A percentile compares a stretch with the other conserved stretches of the same genome.
Evolutionary conservation across 1,139 yeast species (phyloP).

Genomic region (Keqinozyma sinolaborantium): DNA sequence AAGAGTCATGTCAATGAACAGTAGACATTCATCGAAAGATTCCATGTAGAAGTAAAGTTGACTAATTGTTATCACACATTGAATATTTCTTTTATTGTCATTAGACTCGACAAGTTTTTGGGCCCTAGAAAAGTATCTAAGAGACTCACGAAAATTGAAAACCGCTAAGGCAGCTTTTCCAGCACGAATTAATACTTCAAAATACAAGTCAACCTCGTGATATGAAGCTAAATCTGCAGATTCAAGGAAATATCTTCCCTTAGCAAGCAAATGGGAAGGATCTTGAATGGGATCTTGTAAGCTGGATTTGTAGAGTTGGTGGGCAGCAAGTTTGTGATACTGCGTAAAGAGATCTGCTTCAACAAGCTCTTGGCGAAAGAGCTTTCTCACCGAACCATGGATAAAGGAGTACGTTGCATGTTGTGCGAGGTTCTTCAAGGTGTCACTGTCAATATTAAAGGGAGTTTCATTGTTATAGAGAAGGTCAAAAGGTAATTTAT

Average conservation of each 20-base stretch:
- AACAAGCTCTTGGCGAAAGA: slow-evolving; percentile 22
- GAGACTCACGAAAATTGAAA: slow-evolving; percentile 27
- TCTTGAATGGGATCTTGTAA: slow-evolving; percentile 13
- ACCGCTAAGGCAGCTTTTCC: slow-evolving; percentile 35
- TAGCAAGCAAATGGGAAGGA: slow-evolving; percentile 22
- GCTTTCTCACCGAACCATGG: slow-evolving; percentile 33
- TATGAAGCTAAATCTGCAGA: slow-evolving; percentile 23
- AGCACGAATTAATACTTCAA: slow-evolving; percentile 31
- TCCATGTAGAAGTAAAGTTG: slow-evolving; percentile 26
- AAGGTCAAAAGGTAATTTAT: slow-evolving; percentile 47
- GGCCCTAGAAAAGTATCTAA: slow-evolving; percentile 28
- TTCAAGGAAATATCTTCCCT: slow-evolving; percentile 31
- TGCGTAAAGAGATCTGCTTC: slow-evolving; percentile 22
- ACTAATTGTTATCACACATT: slow-evolving; percentile 28
- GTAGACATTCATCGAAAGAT: slow-evolving; percentile 26
- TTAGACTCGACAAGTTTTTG: slow-evolving; percentile 18
- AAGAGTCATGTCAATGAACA: slow-evolving; percentile 15
- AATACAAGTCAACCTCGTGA: slow-evolving; percentile 25
- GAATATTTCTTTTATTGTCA: slow-evolving; percentile 18
- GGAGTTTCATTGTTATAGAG: slow-evolving; percentile 29
- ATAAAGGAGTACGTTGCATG: slow-evolving; percentile 28
- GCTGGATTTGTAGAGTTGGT: slow-evolving; percentile 30
- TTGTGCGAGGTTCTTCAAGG: slow-evolving; percentile 34
- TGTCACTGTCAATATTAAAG: slow-evolving; percentile 33
- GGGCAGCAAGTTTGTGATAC: slow-evolving; percentile 41